phyloP scores from a whole-genome alignment of 768 basidiomycete genomes.

The Trametes cinnabarina region DNA sequence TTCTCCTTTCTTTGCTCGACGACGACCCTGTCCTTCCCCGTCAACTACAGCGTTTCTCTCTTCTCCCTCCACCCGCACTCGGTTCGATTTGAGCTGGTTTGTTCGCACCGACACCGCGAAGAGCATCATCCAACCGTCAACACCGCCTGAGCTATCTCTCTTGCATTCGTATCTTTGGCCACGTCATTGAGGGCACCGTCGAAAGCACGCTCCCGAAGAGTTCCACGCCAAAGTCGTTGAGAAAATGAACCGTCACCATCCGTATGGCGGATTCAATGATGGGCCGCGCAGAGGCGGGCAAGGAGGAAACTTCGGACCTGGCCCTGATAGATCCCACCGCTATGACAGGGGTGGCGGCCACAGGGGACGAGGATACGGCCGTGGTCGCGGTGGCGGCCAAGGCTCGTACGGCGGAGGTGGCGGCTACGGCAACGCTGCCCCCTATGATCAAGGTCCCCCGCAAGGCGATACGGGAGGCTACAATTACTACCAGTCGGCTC shows the following conservation, averaged over 20 bases:
- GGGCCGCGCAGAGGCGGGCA: constrained; percentile 61
- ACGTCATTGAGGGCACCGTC: constrained; percentile 23
- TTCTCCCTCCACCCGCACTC: constrained; percentile 1
- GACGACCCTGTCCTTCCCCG: constrained; percentile 5
- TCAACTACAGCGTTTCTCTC: constrained; percentile 9
- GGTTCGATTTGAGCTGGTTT: constrained; percentile 17
- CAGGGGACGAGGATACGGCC: constrained; percentile 46
- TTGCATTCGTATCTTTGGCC: background rate
- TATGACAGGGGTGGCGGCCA: constrained; percentile 55
- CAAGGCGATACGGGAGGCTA: constrained; percentile 64
- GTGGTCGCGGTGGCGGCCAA: constrained; percentile 27
- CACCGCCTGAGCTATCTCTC: constrained; percentile 1
- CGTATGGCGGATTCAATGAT: constrained; percentile 72
- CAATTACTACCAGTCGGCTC: constrained; percentile 62
- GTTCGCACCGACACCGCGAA: constrained; percentile 2
- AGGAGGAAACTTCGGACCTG: constrained; percentile 58
- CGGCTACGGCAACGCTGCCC: constrained; percentile 46
- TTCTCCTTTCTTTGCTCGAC: background rate
- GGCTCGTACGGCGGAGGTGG: constrained; percentile 38
- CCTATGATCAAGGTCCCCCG: constrained; percentile 67
- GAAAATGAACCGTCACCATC: constrained; percentile 87
- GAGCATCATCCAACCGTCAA: background rate
- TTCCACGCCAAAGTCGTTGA: constrained; percentile 26
- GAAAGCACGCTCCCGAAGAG: constrained; percentile 13
- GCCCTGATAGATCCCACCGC: constrained; percentile 64